These are phyloP conservation scores for Tylopilus sp. DNA, from an alignment of 1,284 basidiomycete genomes.

Conservation along the genomic window DNA sequence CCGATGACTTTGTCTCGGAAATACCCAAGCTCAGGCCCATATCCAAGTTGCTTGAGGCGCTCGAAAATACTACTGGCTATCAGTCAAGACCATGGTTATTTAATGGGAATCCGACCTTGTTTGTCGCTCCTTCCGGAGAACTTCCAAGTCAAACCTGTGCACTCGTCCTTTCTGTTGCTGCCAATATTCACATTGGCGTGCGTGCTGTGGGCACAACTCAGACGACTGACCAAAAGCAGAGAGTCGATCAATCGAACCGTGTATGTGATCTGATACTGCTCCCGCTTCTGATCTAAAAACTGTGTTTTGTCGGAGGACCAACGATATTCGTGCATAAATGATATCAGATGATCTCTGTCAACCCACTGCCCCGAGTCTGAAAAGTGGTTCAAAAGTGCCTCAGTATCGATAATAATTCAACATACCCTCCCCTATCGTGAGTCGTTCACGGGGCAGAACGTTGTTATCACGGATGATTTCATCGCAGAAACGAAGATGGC, in stretches of 20 bases:
- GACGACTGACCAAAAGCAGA: neutral
- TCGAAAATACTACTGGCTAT: conserved; percentile 16
- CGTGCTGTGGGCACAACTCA: conserved; percentile 12
- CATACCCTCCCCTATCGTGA: neutral
- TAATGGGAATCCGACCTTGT: conserved; percentile 5
- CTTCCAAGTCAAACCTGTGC: conserved; percentile 5
- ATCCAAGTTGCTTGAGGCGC: conserved; percentile 15
- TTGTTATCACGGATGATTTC: neutral
- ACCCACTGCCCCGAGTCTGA: conserved; percentile 2
- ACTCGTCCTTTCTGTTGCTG: conserved; percentile 5
- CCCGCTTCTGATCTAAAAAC: conserved; percentile 10
- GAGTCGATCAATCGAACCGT: neutral
- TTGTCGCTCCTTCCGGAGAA: conserved; percentile 10
- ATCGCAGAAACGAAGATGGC: neutral
- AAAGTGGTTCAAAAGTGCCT: neutral
- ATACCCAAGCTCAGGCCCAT: conserved; percentile 11
- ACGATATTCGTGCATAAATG: conserved; percentile 13
- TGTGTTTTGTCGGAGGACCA: conserved; percentile 4
- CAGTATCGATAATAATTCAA: neutral
- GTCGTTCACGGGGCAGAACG: conserved; percentile 2
- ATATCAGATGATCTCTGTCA: conserved; percentile 11
- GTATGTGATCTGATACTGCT: neutral
- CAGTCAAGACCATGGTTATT: neutral
- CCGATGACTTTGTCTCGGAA: conserved; percentile 4
- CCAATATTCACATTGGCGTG: conserved; percentile 13